Evolutionary conservation across 2,329 filamentous ascomycete species (phyloP).

Genomic region (Pyrenophora seminiperda): DNA sequence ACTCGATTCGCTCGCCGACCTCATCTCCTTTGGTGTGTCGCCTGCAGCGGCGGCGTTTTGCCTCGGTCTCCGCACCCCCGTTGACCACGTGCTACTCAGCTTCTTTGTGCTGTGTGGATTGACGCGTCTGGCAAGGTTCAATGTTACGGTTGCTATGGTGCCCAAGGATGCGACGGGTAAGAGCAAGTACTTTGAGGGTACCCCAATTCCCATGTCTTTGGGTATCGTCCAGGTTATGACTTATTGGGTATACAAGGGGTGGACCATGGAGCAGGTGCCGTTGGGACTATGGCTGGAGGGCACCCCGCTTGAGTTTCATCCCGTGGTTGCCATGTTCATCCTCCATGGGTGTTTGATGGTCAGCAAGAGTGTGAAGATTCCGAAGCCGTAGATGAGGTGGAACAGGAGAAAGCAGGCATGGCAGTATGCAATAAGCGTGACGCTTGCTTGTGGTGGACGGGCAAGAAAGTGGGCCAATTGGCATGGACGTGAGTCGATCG

Average conservation of each 20-base stretch:
- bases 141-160: slow-evolving; percentile 86
- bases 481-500: too few relatives aligned
- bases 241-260: slow-evolving; percentile 82
- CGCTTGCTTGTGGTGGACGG: too few relatives aligned
- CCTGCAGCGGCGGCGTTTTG: slow-evolving; percentile 87
- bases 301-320: slow-evolving; percentile 79
- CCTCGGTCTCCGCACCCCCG: slow-evolving; percentile 80
- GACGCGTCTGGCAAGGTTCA: slow-evolving; percentile 93
- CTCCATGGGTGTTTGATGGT: slow-evolving; percentile 94
- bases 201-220: slow-evolving; percentile 90
- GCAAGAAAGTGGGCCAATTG: not conserved
- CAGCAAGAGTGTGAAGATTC: slow-evolving; percentile 91
- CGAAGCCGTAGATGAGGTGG: slow-evolving; percentile 68
- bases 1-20: slow-evolving; percentile 89
- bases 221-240: slow-evolving; percentile 83
- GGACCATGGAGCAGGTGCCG: slow-evolving; percentile 80
- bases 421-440: not conserved
- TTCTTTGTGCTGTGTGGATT: slow-evolving; percentile 96
- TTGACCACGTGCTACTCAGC: slow-evolving; percentile 80
- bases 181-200: slow-evolving; percentile 94
- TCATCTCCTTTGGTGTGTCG: slow-evolving; percentile 94
- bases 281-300: slow-evolving; percentile 71
- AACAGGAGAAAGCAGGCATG: not conserved
- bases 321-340: slow-evolving; percentile 78
- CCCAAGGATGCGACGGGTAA: slow-evolving; percentile 93